Base-by-base conservation (phyloP, 495 filamentous ascomycete species). In the Penicillium herquei region DNA sequence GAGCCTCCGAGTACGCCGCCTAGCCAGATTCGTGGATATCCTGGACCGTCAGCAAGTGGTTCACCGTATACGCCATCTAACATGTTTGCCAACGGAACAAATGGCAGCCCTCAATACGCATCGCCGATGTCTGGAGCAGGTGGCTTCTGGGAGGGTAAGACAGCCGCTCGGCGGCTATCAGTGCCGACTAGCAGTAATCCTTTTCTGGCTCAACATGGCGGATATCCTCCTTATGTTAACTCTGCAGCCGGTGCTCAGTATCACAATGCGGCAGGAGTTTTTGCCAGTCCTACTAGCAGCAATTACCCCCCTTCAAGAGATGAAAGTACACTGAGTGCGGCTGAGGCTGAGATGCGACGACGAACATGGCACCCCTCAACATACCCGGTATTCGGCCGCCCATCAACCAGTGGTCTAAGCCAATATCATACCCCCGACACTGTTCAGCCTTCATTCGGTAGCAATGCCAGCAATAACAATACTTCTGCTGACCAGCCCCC, bases 281-380 rank as follows among this genome's bases (percentile, higher is more conserved):
- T 86, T 59, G 75, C 81, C 6, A 95, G 90, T 53, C 91, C 92
- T 4, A 91, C 88, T 1, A 80, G 76, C 34, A 86, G 85, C 3
- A 79, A 79, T 8, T 87, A 88, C 42, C 78, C 79, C 7, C 80
- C 81, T 57, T 81, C 86, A 3, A 78, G 88, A 39, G 78, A 86
- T 33, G 89, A 95, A 41, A 83, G 84, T 1, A 65, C 74, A 1
- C 76, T 84, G 5, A 77, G 70, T 61, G 76, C 81, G 2, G 76
- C 83, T 3, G 90, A 93, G 55, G 85, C 89, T 18, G 88, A 92
- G 46, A 86, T 85, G 82, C 84, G 90, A 56, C 75, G 92, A 54
- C 79, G 91, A 45, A 96, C 92, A 7, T 96, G 92, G 92, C 92
- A 96, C 73, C 90, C 90, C 4, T 88, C 89, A 26, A 88, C 85